Conservation (phyloP, 768 basidiomycete species). For the Tricholoma saponaceum region DNA sequence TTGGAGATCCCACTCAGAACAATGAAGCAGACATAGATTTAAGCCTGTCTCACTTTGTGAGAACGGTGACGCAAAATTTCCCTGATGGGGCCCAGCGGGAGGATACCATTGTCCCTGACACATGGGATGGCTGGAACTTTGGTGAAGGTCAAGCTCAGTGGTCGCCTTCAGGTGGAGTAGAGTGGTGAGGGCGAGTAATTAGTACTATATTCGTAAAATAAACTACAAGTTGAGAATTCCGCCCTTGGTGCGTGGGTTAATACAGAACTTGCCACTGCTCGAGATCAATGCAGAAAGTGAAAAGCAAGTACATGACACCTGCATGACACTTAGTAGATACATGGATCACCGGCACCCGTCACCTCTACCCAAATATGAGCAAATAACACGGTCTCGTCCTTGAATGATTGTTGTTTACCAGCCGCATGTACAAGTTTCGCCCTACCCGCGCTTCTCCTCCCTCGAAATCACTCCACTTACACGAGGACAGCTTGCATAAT, state of each 20-base stretch:
- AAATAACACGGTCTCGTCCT: neutral
- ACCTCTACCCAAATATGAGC: neutral
- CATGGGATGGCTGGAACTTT: constrained; percentile 8
- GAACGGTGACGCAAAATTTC: constrained; percentile 24
- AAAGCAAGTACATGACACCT: no score
- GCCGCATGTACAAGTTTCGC: constrained; percentile 40
- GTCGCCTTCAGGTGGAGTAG: neutral
- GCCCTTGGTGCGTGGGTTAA: no score
- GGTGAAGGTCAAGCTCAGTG: neutral
- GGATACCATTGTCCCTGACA: neutral
- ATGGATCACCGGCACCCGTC: no score
- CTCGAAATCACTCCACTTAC: constrained; percentile 24
- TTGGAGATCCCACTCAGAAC: constrained; percentile 3
- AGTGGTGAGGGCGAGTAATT: neutral
- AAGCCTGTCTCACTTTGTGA: constrained; percentile 42
- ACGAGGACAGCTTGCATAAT: constrained; percentile 12
- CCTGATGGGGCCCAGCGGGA: neutral
- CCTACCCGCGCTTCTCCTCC: constrained; percentile 48
- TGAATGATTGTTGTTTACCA: neutral
- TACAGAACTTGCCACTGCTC: no score
- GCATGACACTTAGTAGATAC: no score
- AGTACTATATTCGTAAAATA: no score
- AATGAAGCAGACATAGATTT: constrained; percentile 41
- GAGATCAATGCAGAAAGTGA: no score
- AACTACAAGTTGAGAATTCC: no score